Conservation (phyloP, 164 flowering plant genomes). For the Magnolia kwangsiensis region DNA sequence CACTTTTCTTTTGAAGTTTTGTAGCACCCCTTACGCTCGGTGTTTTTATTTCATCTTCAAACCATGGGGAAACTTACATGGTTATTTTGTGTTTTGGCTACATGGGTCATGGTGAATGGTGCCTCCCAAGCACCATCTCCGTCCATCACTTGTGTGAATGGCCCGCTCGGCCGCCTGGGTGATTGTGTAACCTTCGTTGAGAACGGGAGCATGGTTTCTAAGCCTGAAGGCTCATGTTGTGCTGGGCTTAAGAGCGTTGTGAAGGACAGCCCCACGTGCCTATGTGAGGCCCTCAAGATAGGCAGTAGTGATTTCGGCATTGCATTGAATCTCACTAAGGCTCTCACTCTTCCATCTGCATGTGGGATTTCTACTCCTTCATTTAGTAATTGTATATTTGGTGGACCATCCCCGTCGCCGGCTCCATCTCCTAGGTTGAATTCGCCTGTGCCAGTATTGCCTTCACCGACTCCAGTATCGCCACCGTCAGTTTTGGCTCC, state of each 20-base stretch:
- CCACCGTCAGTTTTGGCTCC: not conserved
- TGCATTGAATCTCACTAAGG: constrained; percentile 45
- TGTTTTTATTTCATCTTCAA: not conserved
- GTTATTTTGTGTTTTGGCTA: not conserved
- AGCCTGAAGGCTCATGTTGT: constrained; percentile 48
- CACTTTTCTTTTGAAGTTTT: too few species aligned
- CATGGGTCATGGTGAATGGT: not conserved
- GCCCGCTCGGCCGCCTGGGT: constrained; percentile 33
- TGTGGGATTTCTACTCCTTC: constrained; percentile 47
- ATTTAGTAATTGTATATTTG: constrained; percentile 21
- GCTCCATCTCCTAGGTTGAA: not conserved
- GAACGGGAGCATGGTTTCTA: constrained; percentile 32
- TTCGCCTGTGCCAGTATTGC: not conserved
- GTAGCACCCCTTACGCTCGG: not conserved
- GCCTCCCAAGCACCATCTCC: constrained; percentile 28
- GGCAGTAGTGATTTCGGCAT: constrained; percentile 40
- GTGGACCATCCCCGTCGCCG: not conserved
- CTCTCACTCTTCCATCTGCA: constrained; percentile 39
- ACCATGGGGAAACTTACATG: not conserved
- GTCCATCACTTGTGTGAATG: constrained; percentile 23
- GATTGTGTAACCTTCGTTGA: constrained; percentile 44
- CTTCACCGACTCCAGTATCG: not conserved
- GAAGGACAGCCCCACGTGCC: constrained; percentile 33
- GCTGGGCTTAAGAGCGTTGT: constrained; percentile 48
- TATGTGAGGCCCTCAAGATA: constrained; percentile 43